Base-by-base conservation (phyloP, 805 yeast genomes). In the Teunomyces panamensis region DNA sequence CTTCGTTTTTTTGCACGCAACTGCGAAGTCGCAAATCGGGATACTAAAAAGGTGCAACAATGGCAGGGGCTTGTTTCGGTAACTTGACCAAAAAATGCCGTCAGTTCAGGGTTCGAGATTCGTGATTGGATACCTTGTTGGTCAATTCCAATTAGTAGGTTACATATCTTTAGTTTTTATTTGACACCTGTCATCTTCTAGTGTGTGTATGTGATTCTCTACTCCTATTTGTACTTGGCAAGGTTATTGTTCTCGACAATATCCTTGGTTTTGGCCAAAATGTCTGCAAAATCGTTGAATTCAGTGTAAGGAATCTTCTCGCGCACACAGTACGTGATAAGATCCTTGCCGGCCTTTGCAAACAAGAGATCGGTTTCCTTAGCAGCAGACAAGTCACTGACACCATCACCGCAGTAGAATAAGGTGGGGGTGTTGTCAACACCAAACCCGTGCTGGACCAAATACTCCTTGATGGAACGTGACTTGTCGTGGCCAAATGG, bases 321-420 rank as follows among this genome's bases (percentile, higher is more conserved):
- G 42, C 84, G 73, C 56, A 77, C 78, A 71, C 98, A 94, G 71
- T 83, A 92, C 34, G 83, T 84, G 56, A 92, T 85, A 57, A 94
- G 78, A 63, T 94, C 98, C 59, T 86, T 83, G 43, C 97, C 99
- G 54, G 82, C 81, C 71, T 90, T 92, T 41, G 99, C 99, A 68
- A 92, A 94, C 55, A 94, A 72, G 56, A 92, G 74, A 66, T 94
- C 92, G 35, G 99, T 90, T 67, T 94, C 97, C 62, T 87, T 85
- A 20, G 98, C 97, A 20, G 99, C 99, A 49, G 89, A 81, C 56
- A 94, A 74, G 67, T 94, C 99, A 41, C 95, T 85, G 29, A 94
- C 97, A 54, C 99, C 99, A 65, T 94, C 99, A 49, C 99, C 99
- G 61, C 96, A 88, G 74, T 94, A 94, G 65, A 92, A 89, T 57